These are phyloP conservation scores for Teratosphaeria gauchensis DNA, from an alignment of 2,329 filamentous ascomycete genomes.

Conservation along the genomic window DNA sequence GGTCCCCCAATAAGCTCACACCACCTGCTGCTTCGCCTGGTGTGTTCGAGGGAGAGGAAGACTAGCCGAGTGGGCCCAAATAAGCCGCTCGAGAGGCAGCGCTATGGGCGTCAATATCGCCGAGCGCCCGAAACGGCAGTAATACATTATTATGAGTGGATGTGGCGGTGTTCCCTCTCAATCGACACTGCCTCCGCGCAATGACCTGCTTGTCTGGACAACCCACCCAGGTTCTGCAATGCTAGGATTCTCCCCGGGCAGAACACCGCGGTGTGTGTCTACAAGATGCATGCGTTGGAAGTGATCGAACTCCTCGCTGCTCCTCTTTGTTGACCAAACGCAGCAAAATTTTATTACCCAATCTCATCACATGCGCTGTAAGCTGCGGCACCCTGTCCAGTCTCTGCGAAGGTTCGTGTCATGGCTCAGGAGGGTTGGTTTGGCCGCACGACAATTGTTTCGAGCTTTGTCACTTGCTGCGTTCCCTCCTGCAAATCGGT, in stretches of 20 bases:
- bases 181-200: neutral
- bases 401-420: neutral
- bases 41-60: neutral
- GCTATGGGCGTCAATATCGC: neutral
- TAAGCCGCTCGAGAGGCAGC: neutral
- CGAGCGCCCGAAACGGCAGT: neutral
- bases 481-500: neutral
- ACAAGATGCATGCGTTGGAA: neutral
- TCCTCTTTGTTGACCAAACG: neutral
- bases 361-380: neutral
- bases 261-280: neutral
- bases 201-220: neutral
- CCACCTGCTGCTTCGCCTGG: neutral
- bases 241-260: neutral
- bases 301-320: neutral
- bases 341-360: neutral
- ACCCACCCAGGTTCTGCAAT: neutral
- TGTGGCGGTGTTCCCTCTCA: neutral
- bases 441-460: neutral
- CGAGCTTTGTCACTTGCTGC: neutral
- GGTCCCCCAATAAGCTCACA: neutral
- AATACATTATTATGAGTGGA: neutral
- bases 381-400: neutral
- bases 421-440: neutral
- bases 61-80: neutral